Base-by-base conservation (phyloP, 1,139 yeast species). In the Suhomyces anneliseae region DNA sequence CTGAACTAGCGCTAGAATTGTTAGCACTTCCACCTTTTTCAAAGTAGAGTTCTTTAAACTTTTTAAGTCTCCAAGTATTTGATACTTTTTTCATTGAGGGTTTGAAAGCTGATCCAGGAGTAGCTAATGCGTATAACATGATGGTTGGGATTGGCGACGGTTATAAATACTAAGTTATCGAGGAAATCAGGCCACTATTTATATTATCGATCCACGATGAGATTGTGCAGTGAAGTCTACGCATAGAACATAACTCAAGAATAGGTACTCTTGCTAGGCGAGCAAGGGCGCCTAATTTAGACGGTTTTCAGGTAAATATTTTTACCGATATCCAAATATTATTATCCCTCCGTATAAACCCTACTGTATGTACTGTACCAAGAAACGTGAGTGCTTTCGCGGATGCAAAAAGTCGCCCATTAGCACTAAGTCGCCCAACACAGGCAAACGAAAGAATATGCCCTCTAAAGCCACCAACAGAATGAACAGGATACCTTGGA, bases 91-190 rank as follows among this genome's bases (percentile, higher is more conserved):
- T 66, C 39, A 70, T 52, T 11, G 75, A 67, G 11, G 76, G 76
- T 54, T 66, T 67, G 60, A 72, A 72, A 8, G 74, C 69, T 10
- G 76, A 69, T n/a, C 72, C 73, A 14, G 72, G 70, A 7, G 72
- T 68, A 42, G 72, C 62, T 52, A 72, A 64, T 34, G 75, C 75
- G 52, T 52, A 64, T 49, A 71, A 64, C 76, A 70, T 70, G 27
- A 3, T 36, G 38, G 6, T 19, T 31, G 27, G 19, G 27, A 5
- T 29, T 9, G 32, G n/a, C 32, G 32, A 29, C 7, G n/a, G 24
- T 27, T 38, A 38, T 38, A 36, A 36, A 15, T 32, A 10, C 11
- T 8, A 6, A 15, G 8, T 4, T 34, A 12, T 37, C 34, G 19
- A n/a, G 44, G 47, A 38, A 34, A 37, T 44, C 41, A 37, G 27